Conservation (phyloP, 805 yeast species). For the Myxozyma neotropica region DNA sequence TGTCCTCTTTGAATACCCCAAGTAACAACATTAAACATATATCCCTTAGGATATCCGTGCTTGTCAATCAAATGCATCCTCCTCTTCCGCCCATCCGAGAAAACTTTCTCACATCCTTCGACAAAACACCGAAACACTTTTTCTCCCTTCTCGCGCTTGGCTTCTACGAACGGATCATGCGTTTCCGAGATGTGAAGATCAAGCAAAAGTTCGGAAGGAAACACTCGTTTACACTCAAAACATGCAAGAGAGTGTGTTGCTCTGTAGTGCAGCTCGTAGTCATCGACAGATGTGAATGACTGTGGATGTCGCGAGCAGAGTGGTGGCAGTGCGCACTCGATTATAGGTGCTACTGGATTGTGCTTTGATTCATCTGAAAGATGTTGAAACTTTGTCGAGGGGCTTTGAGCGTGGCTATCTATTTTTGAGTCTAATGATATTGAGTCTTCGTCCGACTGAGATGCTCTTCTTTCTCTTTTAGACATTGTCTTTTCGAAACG, state of each 20-base stretch:
- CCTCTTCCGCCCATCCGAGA: constrained; percentile 48
- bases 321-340: constrained; percentile 33
- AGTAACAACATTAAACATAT: constrained; percentile 28
- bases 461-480: neutral
- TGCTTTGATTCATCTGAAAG: neutral
- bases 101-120: constrained; percentile 47
- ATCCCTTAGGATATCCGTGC: constrained; percentile 52
- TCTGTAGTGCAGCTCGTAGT: constrained; percentile 37
- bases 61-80: constrained; percentile 53
- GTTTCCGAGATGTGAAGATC: constrained; percentile 55
- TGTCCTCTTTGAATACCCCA: constrained; percentile 27
- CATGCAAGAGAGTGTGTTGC: constrained; percentile 34
- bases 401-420: neutral
- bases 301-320: constrained; percentile 17
- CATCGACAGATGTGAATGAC: constrained; percentile 20
- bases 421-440: neutral
- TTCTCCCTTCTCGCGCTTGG: constrained; percentile 47
- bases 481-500: neutral
- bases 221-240: constrained; percentile 36
- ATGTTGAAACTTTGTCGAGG: neutral
- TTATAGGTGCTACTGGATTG: neutral
- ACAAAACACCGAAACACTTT: constrained; percentile 51
- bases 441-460: neutral
- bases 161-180: constrained; percentile 53
- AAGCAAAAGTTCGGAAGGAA: constrained; percentile 50